Conservation (phyloP, 768 basidiomycete species). For the Pulveroboletus sp. region DNA sequence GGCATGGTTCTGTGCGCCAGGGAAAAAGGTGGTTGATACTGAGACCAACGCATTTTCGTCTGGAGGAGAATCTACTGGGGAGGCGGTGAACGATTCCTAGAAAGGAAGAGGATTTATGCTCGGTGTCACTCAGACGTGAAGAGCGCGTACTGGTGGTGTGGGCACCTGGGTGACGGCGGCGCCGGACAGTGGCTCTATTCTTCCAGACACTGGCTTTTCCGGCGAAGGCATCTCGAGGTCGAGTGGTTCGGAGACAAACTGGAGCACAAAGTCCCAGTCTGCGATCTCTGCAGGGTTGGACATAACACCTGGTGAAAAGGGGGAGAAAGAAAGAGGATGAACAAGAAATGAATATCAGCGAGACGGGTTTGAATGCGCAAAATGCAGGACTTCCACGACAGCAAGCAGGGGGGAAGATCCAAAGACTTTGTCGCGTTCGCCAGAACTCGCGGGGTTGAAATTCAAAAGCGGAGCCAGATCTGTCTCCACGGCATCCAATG, state of each 20-base stretch:
- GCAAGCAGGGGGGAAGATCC: slow-evolving; percentile 18
- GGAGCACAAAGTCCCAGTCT: slow-evolving; percentile 61
- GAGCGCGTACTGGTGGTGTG: slow-evolving; percentile 55
- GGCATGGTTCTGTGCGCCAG: slow-evolving; percentile 54
- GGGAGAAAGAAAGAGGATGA: not conserved
- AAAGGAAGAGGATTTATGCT: slow-evolving; percentile 1
- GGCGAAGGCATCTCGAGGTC: slow-evolving; percentile 31
- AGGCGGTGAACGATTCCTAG: slow-evolving; percentile 32
- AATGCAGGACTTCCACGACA: not conserved
- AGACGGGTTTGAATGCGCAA: not conserved
- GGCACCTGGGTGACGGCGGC: slow-evolving; percentile 42
- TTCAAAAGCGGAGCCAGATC: slow-evolving; percentile 14
- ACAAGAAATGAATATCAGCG: not conserved
- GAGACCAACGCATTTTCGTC: slow-evolving; percentile 56
- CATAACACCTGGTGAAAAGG: slow-evolving; percentile 13
- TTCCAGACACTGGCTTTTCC: slow-evolving; percentile 34
- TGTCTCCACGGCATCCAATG: slow-evolving; percentile 8
- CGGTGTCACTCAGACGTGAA: not conserved
- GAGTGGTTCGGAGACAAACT: slow-evolving; percentile 49
- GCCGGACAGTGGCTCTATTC: slow-evolving; percentile 13
- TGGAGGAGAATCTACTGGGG: slow-evolving; percentile 27
- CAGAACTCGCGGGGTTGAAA: slow-evolving; percentile 14
- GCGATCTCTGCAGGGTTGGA: slow-evolving; percentile 37
- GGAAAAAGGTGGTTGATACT: slow-evolving; percentile 79
- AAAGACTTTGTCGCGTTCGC: not conserved